Percentiles rank a stretch among this genome's conserved stretches.
phyloP scores from a whole-genome alignment of 2,329 filamentous ascomycete genomes.

The Juglanconis sp. region DNA sequence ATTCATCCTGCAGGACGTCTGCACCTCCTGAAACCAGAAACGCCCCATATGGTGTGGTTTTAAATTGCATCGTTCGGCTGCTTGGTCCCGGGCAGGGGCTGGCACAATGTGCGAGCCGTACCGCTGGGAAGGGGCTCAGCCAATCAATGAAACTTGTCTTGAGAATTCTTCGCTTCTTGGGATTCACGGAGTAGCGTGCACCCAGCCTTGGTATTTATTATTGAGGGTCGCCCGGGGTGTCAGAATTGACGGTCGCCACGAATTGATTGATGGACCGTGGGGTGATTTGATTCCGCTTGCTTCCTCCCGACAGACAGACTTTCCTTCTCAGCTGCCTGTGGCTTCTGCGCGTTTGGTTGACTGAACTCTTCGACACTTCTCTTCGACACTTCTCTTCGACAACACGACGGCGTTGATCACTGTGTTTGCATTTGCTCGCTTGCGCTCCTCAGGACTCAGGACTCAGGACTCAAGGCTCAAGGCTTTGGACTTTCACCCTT shows the following conservation, averaged over 20 bases:
- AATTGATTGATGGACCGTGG: not conserved
- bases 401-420: slow-evolving; percentile 16
- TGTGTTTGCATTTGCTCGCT: slow-evolving; percentile 1
- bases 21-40: slow-evolving; percentile 14
- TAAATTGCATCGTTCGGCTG: slow-evolving; percentile 12
- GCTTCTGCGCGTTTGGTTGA: not conserved
- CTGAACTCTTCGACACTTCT: not conserved
- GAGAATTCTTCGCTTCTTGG: not conserved
- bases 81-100: not conserved
- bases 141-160: not conserved
- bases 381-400: not conserved
- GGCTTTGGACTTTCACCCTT: too few species aligned
- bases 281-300: not conserved
- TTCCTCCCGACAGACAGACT: not conserved
- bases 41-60: slow-evolving; percentile 16
- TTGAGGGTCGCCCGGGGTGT: not conserved
- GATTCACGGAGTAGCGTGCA: not conserved
- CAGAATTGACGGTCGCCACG: not conserved
- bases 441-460: not conserved
- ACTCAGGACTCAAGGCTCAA: too few species aligned
- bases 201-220: not conserved
- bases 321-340: not conserved
- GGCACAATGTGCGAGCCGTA: slow-evolving; percentile 1
- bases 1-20: slow-evolving; percentile 10
- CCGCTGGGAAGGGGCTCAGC: slow-evolving; percentile 4